Base-by-base conservation (phyloP, 495 filamentous ascomycete genomes). In the Hypoxylon trugodes region DNA sequence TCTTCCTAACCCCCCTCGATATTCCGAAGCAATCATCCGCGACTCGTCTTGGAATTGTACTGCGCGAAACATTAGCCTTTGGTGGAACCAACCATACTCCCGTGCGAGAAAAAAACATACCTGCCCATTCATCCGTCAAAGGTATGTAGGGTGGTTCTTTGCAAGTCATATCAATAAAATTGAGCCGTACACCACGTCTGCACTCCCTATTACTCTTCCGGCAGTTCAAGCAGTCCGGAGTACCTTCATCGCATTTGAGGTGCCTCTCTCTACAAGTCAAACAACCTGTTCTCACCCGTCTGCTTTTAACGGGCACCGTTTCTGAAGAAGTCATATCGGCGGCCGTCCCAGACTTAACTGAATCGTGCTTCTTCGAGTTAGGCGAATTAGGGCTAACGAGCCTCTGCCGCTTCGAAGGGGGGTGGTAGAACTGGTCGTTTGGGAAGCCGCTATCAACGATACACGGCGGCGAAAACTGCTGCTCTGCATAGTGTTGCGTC, bases 21-120 rank as follows among this genome's bases (percentile, higher is more conserved):
- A 98, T 73, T 96, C 91, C 0, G 90, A 93, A 6, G 95, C 95
- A 69, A 98, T 96, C 40, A 89, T 81, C 26, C 94, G 84, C 21
- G 93, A 97, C 64, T 98, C 93, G 69, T 98, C 95, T 60, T 89
- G 83, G 62, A 98, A 96, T 48, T 81, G 68, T 4, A 88, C 85
- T 86, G 52, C 8, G 16, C 22, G 51, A 69, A 35, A 61, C 59
- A 16, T 69, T 46, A 68, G 59, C 45, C n/a, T 59, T 7, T 15
- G 9, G n/a, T 1, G 30, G 8, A 24, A 35, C 25, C 21, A 13
- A 16, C 8, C 8, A 10, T 10, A 12, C 13, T 22, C 24, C 22
- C 10, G 12, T 10, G 5, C 5, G 30, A 35, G 30, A 13, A 22
- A n/a, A n/a, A 13, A 48, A 60, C 62, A 61, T 82, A 77, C 93